Evolutionary conservation across 768 basidiomycete genomes (phyloP), one percentile per base, ranked within the genome.

Genomic region (Russula olivacea): DNA sequence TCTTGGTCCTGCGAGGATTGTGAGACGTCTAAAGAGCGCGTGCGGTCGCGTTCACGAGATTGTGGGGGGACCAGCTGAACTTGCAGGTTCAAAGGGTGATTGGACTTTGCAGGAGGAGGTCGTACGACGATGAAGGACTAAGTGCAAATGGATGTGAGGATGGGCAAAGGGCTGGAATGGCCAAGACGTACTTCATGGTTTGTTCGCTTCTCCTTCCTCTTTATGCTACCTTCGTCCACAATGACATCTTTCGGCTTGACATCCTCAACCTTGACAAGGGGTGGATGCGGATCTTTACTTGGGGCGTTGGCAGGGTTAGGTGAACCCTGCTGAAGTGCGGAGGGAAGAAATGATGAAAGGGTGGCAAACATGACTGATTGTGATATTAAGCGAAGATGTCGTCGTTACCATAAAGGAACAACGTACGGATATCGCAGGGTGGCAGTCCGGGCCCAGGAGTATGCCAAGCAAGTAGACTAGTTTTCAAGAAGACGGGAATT

Each of bases 71-170:
- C 88, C 47, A 97, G 86, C 73, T 97, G 94, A 12, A 97, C 86
- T 69, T 97, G 94, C 0, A 96, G 79, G 72, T 95, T 94, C 49
- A 95, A 78, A 0, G 93, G 89, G 67, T 95, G 91, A 65, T 89
- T 89, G n/a, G 83, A 79, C 69, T 86, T 85, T 7, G 89, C 84
- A 0, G 92, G 91, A 2, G 93, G 93, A 5, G 94, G 94, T 55
- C 91, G 85, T 59, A 96, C 94, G 70, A 96, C 85, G 61, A 95
- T 90, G 76, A 94, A 93, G 0, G 89, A 91, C 93, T 95, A 71
- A 7, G 55, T 12, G 41, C 40, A 58, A 61, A 23, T 25, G 3
- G 32, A 41, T 17, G 28, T 59, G 51, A 58, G 60, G 19, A 28
- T 9, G 38, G 38, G 28, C 10, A 25, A 36, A 45, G 14, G 49